Conservation (phyloP, 768 basidiomycete species). For the Podaxis pistillaris region DNA sequence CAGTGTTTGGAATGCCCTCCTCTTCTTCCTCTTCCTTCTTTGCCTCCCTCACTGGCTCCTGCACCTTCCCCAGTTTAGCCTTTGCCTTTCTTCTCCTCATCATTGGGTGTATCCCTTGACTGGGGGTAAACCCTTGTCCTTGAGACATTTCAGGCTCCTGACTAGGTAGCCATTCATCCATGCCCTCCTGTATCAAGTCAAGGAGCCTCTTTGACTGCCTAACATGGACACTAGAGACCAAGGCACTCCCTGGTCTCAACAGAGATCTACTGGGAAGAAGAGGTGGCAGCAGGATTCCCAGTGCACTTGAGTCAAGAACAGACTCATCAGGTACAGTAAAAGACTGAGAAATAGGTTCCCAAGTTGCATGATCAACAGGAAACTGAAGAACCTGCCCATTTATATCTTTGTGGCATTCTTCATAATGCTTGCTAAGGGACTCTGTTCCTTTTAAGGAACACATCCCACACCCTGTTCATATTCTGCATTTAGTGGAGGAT, state of each 20-base stretch:
- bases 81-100: slow-evolving; percentile 3
- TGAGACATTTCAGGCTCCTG: slow-evolving; percentile 7
- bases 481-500: not conserved
- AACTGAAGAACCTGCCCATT: not conserved
- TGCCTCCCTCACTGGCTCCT: not conserved
- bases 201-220: not conserved
- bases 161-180: not conserved
- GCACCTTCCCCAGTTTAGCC: slow-evolving; percentile 5
- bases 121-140: not conserved
- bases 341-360: not conserved
- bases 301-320: not conserved
- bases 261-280: not conserved
- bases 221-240: not conserved
- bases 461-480: not conserved
- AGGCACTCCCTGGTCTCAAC: not conserved
- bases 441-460: not conserved
- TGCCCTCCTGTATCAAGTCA: not conserved
- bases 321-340: not conserved
- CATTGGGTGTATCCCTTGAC: not conserved
- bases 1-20: not conserved
- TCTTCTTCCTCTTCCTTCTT: not conserved
- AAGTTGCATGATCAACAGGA: not conserved
- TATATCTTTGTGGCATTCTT: not conserved
- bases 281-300: not conserved
- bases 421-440: slow-evolving; percentile 4